Evolutionary conservation across 768 basidiomycete species (phyloP), one percentile per base, ranked within the genome.

Genomic region (Mycena capillaripes): DNA sequence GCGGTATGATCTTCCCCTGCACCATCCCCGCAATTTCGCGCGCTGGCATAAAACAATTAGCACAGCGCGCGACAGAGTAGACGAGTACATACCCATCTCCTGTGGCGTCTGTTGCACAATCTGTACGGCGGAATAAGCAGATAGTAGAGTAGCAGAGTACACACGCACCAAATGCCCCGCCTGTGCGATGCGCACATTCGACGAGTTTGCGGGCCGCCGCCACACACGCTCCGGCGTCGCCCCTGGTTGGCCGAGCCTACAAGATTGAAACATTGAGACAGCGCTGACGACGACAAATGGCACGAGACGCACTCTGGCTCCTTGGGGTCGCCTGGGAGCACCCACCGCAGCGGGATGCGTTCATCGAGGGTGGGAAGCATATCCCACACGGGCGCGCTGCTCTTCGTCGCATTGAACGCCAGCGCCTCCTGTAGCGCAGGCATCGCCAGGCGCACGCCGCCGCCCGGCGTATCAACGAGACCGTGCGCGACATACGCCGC

Each of bases 391-490:
- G 87, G 86, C 52, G 82, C 84, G 36, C 80, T 77, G 0, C 84
- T 85, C 59, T 78, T 80, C 9, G 76, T 78, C 62, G 92, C 92
- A 0, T 85, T 81, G 78, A 93, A 94, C 21, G 88, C 83, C 4
- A 88, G 78, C 2, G 89, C 91, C 81, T 95, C 95, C 75, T 90
- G 91, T 7, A 93, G 72, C 2, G 86, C 86, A 2, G 90, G 81
- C 87, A 88, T 94, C 80, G 94, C 95, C 46, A 96, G 87, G 50
- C 79, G 84, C 12, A 90, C 86, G 1, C 86, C 85, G 19, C 76
- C 77, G 4, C 75, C 53, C 25, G 79, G 75, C 56, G 83, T 80
- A 3, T 73, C 70, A 71, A 85, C 84, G 7, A 92, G 81, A 4
- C 86, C 93, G 69, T 89, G 85, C 32, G 92, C 86, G 66, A 93